phyloP scores from a whole-genome alignment of 2,329 filamentous ascomycete genomes.

The Aspergillus phoenicis region DNA sequence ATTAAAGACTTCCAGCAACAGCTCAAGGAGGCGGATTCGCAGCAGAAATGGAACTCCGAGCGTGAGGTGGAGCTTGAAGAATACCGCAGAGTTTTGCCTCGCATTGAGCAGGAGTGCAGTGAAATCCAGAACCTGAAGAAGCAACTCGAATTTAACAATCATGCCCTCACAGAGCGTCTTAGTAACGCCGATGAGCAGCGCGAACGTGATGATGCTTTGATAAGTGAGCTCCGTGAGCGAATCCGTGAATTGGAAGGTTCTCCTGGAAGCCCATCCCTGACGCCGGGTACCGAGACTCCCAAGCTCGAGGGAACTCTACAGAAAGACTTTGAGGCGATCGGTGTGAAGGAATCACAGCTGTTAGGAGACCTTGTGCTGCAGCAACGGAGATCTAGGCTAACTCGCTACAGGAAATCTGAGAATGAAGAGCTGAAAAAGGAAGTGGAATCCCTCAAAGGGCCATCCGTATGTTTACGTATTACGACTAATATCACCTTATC shows the following conservation, averaged over 20 bases:
- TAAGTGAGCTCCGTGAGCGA: slow-evolving; percentile 47
- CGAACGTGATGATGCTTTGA: slow-evolving; percentile 44
- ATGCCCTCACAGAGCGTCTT: slow-evolving; percentile 48
- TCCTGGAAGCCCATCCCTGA: slow-evolving; percentile 41
- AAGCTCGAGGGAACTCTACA: slow-evolving; percentile 44
- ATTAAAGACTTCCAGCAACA: slow-evolving; percentile 51
- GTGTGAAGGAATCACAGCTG: slow-evolving; percentile 43
- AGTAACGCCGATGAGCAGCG: slow-evolving; percentile 48
- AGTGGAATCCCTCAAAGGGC: slow-evolving; percentile 35
- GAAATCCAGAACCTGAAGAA: slow-evolving; percentile 53
- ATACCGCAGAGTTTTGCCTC: slow-evolving; percentile 49
- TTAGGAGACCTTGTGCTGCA: slow-evolving; percentile 24
- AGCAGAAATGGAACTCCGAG: slow-evolving; percentile 44
- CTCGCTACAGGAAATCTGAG: slow-evolving; percentile 39
- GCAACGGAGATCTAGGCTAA: slow-evolving; percentile 23
- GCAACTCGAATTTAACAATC: slow-evolving; percentile 52
- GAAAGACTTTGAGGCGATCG: slow-evolving; percentile 47
- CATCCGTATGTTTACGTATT: background rate
- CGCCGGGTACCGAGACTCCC: slow-evolving; percentile 42
- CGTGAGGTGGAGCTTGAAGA: slow-evolving; percentile 47
- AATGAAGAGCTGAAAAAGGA: slow-evolving; percentile 45
- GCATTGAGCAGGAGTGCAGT: slow-evolving; percentile 52
- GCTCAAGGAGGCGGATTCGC: slow-evolving; percentile 48
- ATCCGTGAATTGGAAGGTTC: slow-evolving; percentile 46
- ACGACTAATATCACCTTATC: background rate